Evolutionary conservation across 495 filamentous ascomycete genomes (phyloP).

Genomic region (Lasiosphaeria hispida): DNA sequence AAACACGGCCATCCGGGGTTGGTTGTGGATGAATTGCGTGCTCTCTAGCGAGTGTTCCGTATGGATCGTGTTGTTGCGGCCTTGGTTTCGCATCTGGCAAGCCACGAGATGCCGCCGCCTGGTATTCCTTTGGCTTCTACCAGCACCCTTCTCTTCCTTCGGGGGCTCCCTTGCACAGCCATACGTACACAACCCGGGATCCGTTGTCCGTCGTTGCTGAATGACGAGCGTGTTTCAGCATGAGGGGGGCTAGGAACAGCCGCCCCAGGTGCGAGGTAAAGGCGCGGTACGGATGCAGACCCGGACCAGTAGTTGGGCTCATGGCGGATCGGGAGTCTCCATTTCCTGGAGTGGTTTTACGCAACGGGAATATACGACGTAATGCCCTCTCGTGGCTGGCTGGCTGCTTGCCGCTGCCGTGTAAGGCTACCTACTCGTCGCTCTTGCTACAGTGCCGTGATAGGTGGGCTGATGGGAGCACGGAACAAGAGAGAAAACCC

Average conservation of each 20-base stretch:
- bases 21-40: constrained; percentile 3
- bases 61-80: not conserved
- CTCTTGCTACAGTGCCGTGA: too few species aligned
- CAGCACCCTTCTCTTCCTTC: not conserved
- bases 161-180: not conserved
- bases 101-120: not conserved
- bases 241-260: not conserved
- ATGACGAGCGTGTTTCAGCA: constrained; percentile 9
- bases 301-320: constrained; percentile 1
- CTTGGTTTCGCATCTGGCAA: not conserved
- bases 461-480: too few species aligned
- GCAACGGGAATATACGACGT: not conserved
- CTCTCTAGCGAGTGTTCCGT: constrained; percentile 3
- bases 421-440: too few species aligned
- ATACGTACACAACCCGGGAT: not conserved
- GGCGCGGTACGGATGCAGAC: not conserved
- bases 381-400: not conserved
- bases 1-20: not conserved
- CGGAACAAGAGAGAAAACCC: too few species aligned
- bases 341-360: not conserved
- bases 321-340: not conserved
- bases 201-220: not conserved
- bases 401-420: too few species aligned
- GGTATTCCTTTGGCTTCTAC: not conserved
- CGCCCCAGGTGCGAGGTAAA: too few species aligned